Conservation (phyloP, 2,329 filamentous ascomycete genomes). For the Fusarium humuli region DNA sequence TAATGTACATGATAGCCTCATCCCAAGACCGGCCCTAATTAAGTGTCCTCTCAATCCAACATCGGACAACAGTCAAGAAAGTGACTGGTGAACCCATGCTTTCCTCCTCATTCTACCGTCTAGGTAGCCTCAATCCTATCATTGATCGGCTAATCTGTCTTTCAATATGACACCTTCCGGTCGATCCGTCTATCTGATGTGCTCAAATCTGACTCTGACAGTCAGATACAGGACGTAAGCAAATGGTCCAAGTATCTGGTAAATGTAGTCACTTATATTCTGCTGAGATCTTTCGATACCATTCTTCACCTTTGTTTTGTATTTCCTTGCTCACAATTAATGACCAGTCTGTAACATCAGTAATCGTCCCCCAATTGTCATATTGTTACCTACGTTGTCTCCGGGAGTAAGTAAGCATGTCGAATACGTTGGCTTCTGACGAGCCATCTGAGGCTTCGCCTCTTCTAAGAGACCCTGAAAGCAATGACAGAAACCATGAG, state of each 20-base stretch:
- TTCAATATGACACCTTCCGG: constrained; percentile 25
- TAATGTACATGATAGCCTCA: neutral
- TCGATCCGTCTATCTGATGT: constrained; percentile 20
- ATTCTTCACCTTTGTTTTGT: neutral
- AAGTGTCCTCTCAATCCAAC: neutral
- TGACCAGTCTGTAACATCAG: neutral
- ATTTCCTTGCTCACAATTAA: neutral
- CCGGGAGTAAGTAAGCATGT: constrained; percentile 19
- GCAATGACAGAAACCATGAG: constrained; percentile 19
- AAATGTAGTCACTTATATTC: neutral
- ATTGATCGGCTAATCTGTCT: constrained; percentile 4
- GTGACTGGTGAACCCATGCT: neutral
- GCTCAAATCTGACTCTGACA: constrained; percentile 30
- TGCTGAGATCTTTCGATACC: neutral
- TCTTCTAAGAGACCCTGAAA: constrained; percentile 39
- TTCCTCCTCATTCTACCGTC: neutral
- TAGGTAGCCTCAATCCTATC: constrained; percentile 1
- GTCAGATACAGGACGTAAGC: constrained; percentile 8
- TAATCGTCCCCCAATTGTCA: neutral
- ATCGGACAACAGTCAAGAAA: neutral
- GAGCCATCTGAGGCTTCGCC: constrained; percentile 45
- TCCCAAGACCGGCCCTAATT: neutral
- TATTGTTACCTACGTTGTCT: neutral
- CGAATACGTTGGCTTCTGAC: constrained; percentile 3
- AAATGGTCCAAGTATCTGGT: neutral